Evolutionary conservation across 2,329 filamentous ascomycete genomes (phyloP), one percentile per base, ranked within the genome.

Genomic region (Calonectria crousiana): DNA sequence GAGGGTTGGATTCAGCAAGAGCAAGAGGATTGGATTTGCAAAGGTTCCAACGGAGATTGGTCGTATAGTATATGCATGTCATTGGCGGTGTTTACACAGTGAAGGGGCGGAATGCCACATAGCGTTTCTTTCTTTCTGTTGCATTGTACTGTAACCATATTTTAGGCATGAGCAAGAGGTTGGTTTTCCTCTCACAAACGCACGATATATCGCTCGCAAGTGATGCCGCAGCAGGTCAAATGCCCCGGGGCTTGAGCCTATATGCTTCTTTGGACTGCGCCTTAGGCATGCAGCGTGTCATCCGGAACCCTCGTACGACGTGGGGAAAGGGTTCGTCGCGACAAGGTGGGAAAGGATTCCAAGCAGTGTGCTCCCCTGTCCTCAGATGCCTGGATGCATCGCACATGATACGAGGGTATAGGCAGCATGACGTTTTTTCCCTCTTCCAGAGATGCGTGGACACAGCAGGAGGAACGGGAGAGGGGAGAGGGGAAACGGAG

Each of bases 81-180:
- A 72, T 77, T 38, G 77, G 72, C 70, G 75, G 71, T 65, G 72
- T 65, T 74, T 71, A 78, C 76, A 76, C 67, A 75, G 79, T 77
- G 78, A 81, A 78, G 72, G 76, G 78, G 73, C 73, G 74, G 72
- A 75, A 53, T 70, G 77, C 75, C 75, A 74, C 73, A 81, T 77
- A 75, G 75, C 78, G 76, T 81, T 52, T 77, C 67, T 78, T 73
- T 79, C 72, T 56, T 75, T 76, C 66, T 75, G 67, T 69, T 64
- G 71, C 70, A 72, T 56, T 78, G 56, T 77, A 75, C 62, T 72
- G 69, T 69, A 56, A 74, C 30, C 68, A 53, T 72, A 44, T 77
- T 77, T 47, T 58, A 52, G 16, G 67, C 56, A 69, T 47, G 67
- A 41, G 32, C 38, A 60, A 66, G 67, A 41, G 60, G 18, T 60